Evolutionary conservation across 2,329 filamentous ascomycete species (phyloP), one percentile per base, ranked within the genome.

Genomic region (Metarhizium robertsii): DNA sequence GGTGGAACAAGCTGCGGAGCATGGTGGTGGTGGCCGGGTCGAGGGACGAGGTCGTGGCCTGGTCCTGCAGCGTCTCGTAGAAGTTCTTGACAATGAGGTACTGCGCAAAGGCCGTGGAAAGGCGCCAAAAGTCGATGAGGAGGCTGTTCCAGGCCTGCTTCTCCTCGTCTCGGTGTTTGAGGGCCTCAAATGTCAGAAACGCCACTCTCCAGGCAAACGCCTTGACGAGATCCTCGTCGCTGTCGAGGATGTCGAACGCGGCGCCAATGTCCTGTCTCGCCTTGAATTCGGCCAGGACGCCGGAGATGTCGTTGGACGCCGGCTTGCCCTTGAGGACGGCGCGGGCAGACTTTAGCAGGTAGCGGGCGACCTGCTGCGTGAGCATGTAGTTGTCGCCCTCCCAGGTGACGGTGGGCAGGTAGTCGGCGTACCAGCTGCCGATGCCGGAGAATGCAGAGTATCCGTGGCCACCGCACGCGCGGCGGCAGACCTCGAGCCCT

Each of bases 321-420:
- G 48, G 30, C 58, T 85, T 80, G 60, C 82, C 83, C 14, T 79
- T 74, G n/a, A 89, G 72, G 0, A 90, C 87, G 1, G 81, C 78
- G 46, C 87, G 84, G 0, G 86, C 87, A 3, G 86, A 83, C 77
- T 90, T 91, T 60, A 91, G 79, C 49, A 91, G 79, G 64, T 90
- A 90, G 56, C 86, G 80, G 2, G 85, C 85, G 2, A 90, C 87
- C 72, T 91, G 87, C 69, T 91, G 87, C 10, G 86, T 88, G 57
- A 91, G 75, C 87, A 91, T 90, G 74, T 88, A 90, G 75, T 89
- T 90, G 73, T 90, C 87, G 48, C 87, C 87, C 67, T 90, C 87
- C 84, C 85, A 88, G 10, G 86, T 88, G 4, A 76, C 72, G 3
- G 71, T 73, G n/a, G 88, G 86, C 1, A 90, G 76, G 66, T 90